phyloP scores from a whole-genome alignment of 78 protist species.

The Pigoraptor vietnamica region DNA sequence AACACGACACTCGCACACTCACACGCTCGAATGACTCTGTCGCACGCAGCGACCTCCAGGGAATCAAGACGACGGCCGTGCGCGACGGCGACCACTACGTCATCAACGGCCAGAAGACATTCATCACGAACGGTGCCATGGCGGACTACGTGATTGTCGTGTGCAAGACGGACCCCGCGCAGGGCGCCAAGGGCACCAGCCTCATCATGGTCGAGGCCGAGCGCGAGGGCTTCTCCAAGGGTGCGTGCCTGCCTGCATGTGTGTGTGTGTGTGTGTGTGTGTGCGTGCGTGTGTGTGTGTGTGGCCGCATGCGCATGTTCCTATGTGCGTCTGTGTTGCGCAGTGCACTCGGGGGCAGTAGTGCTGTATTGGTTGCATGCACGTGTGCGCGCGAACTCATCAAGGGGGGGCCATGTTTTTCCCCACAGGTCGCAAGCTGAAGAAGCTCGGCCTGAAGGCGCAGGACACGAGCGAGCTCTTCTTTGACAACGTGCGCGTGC shows the following conservation, averaged over 20 bases:
- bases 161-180: not conserved
- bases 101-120: slow-evolving; percentile 16
- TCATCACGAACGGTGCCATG: slow-evolving; percentile 43
- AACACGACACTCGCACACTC: not conserved
- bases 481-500: slow-evolving; percentile 39
- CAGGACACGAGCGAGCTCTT: slow-evolving; percentile 58
- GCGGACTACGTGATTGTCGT: slow-evolving; percentile 2
- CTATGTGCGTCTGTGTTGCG: not conserved
- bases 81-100: not conserved
- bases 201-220: slow-evolving; percentile 40
- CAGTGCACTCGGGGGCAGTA: no score
- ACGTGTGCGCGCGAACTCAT: no score
- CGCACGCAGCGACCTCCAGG: not conserved
- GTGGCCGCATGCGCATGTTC: not conserved
- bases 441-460: slow-evolving; percentile 52
- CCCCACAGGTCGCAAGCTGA: slow-evolving; percentile 25
- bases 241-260: not conserved
- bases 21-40: no score
- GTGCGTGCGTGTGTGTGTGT: not conserved
- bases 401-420: no score
- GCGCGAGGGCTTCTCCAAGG: not conserved
- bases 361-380: no score
- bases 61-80: not conserved
- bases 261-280: not conserved
- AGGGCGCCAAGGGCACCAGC: slow-evolving; percentile 37